A percentile compares a stretch with the other conserved stretches of the same genome.
Conservation (phyloP, 257 asterid species). For the Perilla frutescens region DNA sequence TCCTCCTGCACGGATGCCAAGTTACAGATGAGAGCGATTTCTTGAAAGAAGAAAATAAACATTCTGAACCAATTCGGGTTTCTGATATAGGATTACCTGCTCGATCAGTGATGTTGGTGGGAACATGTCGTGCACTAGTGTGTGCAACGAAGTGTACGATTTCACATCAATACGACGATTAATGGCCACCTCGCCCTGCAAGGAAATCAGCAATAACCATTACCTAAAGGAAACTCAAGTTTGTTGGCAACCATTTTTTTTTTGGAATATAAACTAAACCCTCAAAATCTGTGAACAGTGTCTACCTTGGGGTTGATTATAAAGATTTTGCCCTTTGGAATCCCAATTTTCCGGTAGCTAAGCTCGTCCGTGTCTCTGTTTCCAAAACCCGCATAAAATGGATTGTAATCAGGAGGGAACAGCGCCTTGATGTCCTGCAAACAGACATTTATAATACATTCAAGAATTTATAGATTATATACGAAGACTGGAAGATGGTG, state of each 20-base stretch:
- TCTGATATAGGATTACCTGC: constrained; percentile 64
- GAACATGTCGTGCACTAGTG: constrained; percentile 95
- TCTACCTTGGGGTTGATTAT: constrained; percentile 95
- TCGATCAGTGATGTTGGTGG: constrained; percentile 93
- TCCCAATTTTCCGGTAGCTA: constrained; percentile 96
- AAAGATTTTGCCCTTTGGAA: constrained; percentile 97
- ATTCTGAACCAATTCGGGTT: not conserved
- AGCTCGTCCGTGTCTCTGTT: constrained; percentile 99
- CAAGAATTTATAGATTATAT: constrained; percentile 2
- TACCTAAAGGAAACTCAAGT: constrained; percentile 1
- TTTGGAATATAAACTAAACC: not conserved
- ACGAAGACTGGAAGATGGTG: not conserved
- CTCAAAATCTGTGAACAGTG: constrained; percentile 12
- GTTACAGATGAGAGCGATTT: not conserved
- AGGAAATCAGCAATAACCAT: constrained; percentile 5
- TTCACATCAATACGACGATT: constrained; percentile 85
- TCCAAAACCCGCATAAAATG: constrained; percentile 98
- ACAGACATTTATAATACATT: constrained; percentile 13
- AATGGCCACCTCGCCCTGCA: constrained; percentile 98
- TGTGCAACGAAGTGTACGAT: constrained; percentile 94
- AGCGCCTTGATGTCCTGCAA: constrained; percentile 97
- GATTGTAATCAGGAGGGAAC: constrained; percentile 93
- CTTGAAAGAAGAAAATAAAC: not conserved
- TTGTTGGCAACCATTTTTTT: not conserved
- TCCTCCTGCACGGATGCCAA: constrained; percentile 64